A percentile compares a stretch with the other conserved stretches of the same genome.
Conservation (phyloP, 2,329 filamentous ascomycete genomes). For the Helminthosporium solani region DNA sequence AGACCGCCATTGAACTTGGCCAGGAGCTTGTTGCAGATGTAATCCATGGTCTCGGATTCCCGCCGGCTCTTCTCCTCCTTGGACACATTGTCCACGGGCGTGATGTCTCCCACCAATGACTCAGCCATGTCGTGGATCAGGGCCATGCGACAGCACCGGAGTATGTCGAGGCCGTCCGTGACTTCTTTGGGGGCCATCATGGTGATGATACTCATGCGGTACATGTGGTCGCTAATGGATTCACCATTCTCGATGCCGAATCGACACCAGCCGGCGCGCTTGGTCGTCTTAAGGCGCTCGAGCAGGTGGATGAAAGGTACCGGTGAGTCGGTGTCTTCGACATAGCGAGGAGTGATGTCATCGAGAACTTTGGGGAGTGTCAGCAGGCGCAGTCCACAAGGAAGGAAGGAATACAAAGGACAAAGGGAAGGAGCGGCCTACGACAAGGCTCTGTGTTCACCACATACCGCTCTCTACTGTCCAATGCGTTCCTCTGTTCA, state of each 20-base stretch:
- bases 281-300: conserved; percentile 91
- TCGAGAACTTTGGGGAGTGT: conserved; percentile 56
- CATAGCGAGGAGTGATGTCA: conserved; percentile 60
- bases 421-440: conserved; percentile 35
- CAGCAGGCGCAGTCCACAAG: background rate
- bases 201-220: conserved; percentile 95
- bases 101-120: conserved; percentile 92
- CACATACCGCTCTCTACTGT: conserved; percentile 50
- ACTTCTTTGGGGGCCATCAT: conserved; percentile 83
- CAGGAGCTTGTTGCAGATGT: conserved; percentile 71
- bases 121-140: conserved; percentile 98
- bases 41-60: conserved; percentile 89
- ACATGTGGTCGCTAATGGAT: conserved; percentile 98
- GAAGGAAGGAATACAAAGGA: background rate
- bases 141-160: conserved; percentile 90
- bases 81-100: conserved; percentile 79
- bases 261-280: conserved; percentile 91
- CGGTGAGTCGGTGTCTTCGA: conserved; percentile 67
- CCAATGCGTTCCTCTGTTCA: conserved; percentile 33
- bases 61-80: conserved; percentile 88
- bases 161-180: conserved; percentile 69
- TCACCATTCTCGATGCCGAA: conserved; percentile 78
- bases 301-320: conserved; percentile 93
- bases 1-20: conserved; percentile 71
- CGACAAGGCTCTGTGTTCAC: conserved; percentile 27